A percentile compares a stretch with the other conserved stretches of the same genome.
Conservation (phyloP, 805 yeast genomes). For the Barnettozyma pratensis region DNA sequence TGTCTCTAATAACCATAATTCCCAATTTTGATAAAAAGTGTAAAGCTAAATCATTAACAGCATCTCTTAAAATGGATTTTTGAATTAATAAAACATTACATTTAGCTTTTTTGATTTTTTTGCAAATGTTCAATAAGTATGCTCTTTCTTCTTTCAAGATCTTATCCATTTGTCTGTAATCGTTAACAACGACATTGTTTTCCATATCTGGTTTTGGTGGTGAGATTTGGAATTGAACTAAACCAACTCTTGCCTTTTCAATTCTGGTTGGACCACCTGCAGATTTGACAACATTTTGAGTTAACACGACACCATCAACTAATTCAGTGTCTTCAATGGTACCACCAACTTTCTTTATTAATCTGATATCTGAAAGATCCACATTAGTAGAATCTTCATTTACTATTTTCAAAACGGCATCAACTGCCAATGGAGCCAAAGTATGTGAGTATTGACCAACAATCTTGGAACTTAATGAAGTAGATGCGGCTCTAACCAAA, state of each 20-base stretch:
- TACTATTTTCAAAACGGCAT: conserved; percentile 78
- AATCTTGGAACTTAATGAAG: conserved; percentile 91
- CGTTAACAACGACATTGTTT: conserved; percentile 94
- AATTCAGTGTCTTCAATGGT: conserved; percentile 95
- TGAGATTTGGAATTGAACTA: conserved; percentile 83
- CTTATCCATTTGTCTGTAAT: conserved; percentile 98
- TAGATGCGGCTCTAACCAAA: conserved; percentile 85
- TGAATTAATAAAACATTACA: conserved; percentile 88
- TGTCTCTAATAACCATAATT: conserved; percentile 91
- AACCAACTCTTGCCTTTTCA: conserved; percentile 91
- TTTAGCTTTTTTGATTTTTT: conserved; percentile 93
- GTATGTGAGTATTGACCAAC: conserved; percentile 87
- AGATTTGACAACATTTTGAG: conserved; percentile 81
- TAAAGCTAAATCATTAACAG: conserved; percentile 83
- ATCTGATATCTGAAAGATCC: conserved; percentile 81
- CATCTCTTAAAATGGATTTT: conserved; percentile 86
- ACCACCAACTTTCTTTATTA: conserved; percentile 93
- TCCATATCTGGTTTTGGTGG: conserved; percentile 94
- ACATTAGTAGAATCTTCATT: conserved; percentile 60
- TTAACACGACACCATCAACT: conserved; percentile 88
- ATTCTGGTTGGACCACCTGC: conserved; percentile 95
- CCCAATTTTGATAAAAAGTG: conserved; percentile 92
- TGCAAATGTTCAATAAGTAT: conserved; percentile 88
- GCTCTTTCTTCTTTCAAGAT: conserved; percentile 97
- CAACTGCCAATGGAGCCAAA: conserved; percentile 91